A percentile compares a stretch with the other conserved stretches of the same genome.
phyloP scores from a whole-genome alignment of 371 early-diverging fungal genomes.

The Mortierella sp. region DNA sequence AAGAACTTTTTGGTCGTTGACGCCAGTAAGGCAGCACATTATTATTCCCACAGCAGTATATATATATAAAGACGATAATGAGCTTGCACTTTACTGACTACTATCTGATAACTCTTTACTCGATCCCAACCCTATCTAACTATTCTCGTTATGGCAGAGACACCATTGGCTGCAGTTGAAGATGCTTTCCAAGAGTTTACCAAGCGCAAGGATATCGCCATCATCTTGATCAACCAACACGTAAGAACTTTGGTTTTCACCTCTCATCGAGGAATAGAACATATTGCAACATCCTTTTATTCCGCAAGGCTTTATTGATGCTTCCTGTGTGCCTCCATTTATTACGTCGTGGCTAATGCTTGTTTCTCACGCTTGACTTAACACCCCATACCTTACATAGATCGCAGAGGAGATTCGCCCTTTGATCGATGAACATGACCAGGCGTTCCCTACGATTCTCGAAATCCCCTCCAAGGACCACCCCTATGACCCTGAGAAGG shows the following conservation, averaged over 20 bases:
- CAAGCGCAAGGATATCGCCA: conserved; percentile 96
- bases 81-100: not conserved
- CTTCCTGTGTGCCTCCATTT: not conserved
- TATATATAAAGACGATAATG: not conserved
- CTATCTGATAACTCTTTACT: not conserved
- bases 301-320: not conserved
- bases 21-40: conserved; percentile 73
- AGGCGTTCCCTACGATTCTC: conserved; percentile 96
- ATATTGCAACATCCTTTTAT: conserved; percentile 3
- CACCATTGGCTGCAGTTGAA: conserved; percentile 90
- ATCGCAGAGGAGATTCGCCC: conserved; percentile 95
- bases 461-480: conserved; percentile 99
- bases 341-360: too few relatives aligned
- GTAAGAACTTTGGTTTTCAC: conserved; percentile 58
- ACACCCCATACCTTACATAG: conserved; percentile 58
- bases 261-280: not conserved
- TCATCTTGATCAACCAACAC: conserved; percentile 97
- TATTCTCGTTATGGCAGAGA: conserved; percentile 69
- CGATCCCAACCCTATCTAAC: not conserved
- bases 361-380: conserved; percentile 9
- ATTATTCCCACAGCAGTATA: conserved; percentile 3
- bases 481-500: conserved; percentile 94
- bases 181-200: conserved; percentile 90
- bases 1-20: conserved; percentile 97
- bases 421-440: conserved; percentile 89